Evolutionary conservation across 108 stramenopile species (phyloP), one percentile per base, ranked within the genome.

Genomic region (Licmophora abbreviata): DNA sequence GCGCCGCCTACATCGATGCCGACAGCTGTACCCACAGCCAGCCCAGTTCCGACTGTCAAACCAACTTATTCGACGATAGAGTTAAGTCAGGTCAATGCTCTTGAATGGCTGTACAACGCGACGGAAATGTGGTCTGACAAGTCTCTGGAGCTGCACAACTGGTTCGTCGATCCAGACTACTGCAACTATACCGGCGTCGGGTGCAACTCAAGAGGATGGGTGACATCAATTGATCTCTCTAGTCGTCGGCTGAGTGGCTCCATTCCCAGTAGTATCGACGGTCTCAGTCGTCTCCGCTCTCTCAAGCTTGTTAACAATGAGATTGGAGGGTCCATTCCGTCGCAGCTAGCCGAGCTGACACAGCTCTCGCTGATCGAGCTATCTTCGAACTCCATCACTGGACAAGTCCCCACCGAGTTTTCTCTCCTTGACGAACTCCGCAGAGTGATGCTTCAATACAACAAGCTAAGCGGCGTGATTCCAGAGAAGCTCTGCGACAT

Each of bases 391-490:
- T 23, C 36, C 15, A n/a, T 54, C n/a, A 40, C 21, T 23, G 52
- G 52, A 34, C 33, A 45, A 10, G 6, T 15, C 4, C 44, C 44
- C 37, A 25, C 23, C 23, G 35, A 36, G 18, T 29, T 46, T 7
- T 8, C 14, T 6, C 24, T 54, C 18, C 14, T 44, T 5, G 11
- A 35, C 34, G 5, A 47, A 0, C 45, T 58, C 17, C 43, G 48
- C 34, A 20, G 57, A 0, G 26, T 58, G 10, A 45, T 58, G 1
- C 30, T 58, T 25, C 44, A 42, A 5, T 42, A 58, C 22, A 58
- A 58, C 28, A 6, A 4, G 0, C 25, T 58, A 7, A 12, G 48
- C 14, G 46, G 57, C 3, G 28, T 24, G 18, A 17, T 58, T 22
- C 57, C 57, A 34, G 28, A 32, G 17, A 10, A 29, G 1, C 6